Evolutionary conservation across 305 asterid genomes (phyloP), one percentile per base, ranked within the genome.

Genomic region (Solanum hybrid): DNA sequence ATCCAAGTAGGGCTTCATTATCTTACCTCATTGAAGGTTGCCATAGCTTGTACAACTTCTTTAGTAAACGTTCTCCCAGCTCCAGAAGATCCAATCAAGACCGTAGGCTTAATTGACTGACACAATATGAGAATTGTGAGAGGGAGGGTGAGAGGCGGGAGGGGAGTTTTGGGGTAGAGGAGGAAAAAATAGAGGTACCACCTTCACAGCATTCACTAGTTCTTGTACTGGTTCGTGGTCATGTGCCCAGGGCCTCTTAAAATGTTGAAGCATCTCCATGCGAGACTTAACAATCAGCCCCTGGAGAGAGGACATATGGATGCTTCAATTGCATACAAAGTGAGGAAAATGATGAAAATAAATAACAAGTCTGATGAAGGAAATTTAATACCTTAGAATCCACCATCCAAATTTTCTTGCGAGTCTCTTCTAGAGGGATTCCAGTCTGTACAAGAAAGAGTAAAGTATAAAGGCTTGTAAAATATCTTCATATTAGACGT

Each of bases 211-310:
- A 71, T 95, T 96, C 88, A 94, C 90, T 90, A 98, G 93, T 87
- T 93, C 92, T 87, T 72, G 90, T 90, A 98, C 98, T 22, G 98
- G 98, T 91, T 94, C 95, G 10, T 97, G 99, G 89, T 97, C 98
- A 78, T 98, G 99, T 32, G 99, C 99, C 99, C 99, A 98, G 15
- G 98, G 98, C 92, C 93, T 94, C 95, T 98, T 98, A 82, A 98
- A 98, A 92, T 98, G 99, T 90, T 98, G 99, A 90, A 98, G 99
- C 51, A 97, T 88, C 76, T 97, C 99, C 90, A 93, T 69, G 85
- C 99, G 99, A 71, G 99, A 96, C 85, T 86, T 91, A 85, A 95
- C 97, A 85, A 98, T 97, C 93, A 98, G 90, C 80, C 99, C 99
- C 99, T 96, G 85, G n/a, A 91, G 84, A 56, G 64, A 88, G 12